Evolutionary conservation across 495 filamentous ascomycete genomes (phyloP).

Genomic region (Hyaloscypha finlandica): DNA sequence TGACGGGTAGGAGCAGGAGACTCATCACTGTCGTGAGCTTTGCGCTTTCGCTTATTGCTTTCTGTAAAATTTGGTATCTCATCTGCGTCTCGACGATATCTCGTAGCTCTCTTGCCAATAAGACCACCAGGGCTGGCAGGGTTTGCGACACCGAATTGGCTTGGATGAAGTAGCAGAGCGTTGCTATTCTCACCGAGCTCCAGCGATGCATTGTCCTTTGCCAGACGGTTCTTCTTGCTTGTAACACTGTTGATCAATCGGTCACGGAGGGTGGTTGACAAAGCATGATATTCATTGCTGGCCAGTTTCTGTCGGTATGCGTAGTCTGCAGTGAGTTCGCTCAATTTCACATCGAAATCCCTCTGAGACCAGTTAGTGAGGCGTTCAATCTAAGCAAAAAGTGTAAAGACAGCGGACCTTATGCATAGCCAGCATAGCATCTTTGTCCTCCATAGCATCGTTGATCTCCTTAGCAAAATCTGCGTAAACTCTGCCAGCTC

Average conservation of each 20-base stretch:
- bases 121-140: slow-evolving; percentile 77
- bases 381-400: slow-evolving; percentile 6
- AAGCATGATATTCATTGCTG: slow-evolving; percentile 73
- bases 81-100: slow-evolving; percentile 77
- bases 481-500: slow-evolving; percentile 78
- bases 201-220: slow-evolving; percentile 81
- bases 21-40: slow-evolving; percentile 69
- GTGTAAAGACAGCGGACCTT: slow-evolving; percentile 59
- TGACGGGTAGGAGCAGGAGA: slow-evolving; percentile 63
- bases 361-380: slow-evolving; percentile 39
- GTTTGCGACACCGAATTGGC: slow-evolving; percentile 85
- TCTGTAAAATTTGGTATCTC: slow-evolving; percentile 67
- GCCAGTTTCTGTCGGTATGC: slow-evolving; percentile 72
- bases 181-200: slow-evolving; percentile 82
- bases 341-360: slow-evolving; percentile 55
- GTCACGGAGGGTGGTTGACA: slow-evolving; percentile 79
- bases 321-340: slow-evolving; percentile 52
- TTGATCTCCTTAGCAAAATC: slow-evolving; percentile 84
- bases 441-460: slow-evolving; percentile 77
- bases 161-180: slow-evolving; percentile 86
- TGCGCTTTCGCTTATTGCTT: slow-evolving; percentile 79
- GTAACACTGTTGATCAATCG: slow-evolving; percentile 78
- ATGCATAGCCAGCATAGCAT: slow-evolving; percentile 72
- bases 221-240: slow-evolving; percentile 71
- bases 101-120: slow-evolving; percentile 79